Conservation (phyloP, 1,284 basidiomycete species). For the Marasmius tenuissimus region DNA sequence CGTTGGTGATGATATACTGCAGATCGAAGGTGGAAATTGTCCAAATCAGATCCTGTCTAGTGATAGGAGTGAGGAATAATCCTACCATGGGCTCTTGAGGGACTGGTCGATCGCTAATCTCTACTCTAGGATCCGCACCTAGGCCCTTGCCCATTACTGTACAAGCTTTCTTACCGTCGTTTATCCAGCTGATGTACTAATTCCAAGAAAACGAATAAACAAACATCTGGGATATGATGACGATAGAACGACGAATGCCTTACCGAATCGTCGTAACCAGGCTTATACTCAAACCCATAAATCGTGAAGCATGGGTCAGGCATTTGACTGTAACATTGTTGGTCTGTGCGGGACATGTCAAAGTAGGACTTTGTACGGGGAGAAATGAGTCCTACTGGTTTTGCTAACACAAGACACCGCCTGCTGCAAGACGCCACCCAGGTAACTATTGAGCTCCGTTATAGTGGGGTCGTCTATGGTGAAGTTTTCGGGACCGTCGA, state of each 20-base stretch:
- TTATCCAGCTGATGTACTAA: conserved; percentile 73
- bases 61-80: not conserved
- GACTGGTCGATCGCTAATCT: conserved; percentile 64
- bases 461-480: conserved; percentile 6
- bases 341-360: not conserved
- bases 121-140: conserved; percentile 51
- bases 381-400: not conserved
- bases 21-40: not conserved
- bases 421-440: conserved; percentile 11
- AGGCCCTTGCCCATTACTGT: conserved; percentile 65
- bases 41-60: not conserved
- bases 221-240: not conserved
- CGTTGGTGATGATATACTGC: conserved; percentile 48
- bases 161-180: conserved; percentile 60
- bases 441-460: conserved; percentile 4
- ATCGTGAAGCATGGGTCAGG: not conserved
- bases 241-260: not conserved
- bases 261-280: conserved; percentile 7
- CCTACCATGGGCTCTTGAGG: conserved; percentile 73
- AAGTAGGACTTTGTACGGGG: not conserved
- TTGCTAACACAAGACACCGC: conserved; percentile 4
- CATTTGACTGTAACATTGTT: not conserved
- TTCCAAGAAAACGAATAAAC: not conserved
- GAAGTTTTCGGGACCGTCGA: conserved; percentile 6
- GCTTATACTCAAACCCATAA: conserved; percentile 12